Conservation (phyloP, 768 basidiomycete species). For the Jaapia argillacea region DNA sequence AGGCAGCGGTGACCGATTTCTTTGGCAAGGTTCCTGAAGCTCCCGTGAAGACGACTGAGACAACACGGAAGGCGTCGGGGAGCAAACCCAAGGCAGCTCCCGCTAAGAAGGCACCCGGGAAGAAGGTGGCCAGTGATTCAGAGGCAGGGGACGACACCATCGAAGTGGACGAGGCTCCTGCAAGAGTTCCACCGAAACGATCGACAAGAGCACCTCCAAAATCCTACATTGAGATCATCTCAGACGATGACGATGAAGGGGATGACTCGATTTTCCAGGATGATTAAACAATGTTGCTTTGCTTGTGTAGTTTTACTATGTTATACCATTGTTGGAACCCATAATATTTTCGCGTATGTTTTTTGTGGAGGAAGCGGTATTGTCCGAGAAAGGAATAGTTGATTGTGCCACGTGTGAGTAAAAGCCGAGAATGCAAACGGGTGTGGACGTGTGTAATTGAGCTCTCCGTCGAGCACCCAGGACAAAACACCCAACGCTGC, state of each 20-base stretch:
- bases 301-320: too few species aligned
- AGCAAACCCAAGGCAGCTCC: constrained; percentile 32
- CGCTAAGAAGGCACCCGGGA: constrained; percentile 37
- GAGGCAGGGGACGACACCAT: constrained; percentile 36
- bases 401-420: too few species aligned
- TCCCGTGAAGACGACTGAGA: constrained; percentile 13
- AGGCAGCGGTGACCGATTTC: constrained; percentile 47
- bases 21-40: constrained; percentile 35
- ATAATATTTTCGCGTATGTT: too few species aligned
- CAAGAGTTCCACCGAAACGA: constrained; percentile 32
- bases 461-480: too few species aligned
- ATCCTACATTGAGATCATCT: constrained; percentile 28
- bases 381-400: too few species aligned
- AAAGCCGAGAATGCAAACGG: too few species aligned
- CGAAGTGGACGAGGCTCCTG: constrained; percentile 30
- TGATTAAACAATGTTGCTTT: constrained; percentile 12
- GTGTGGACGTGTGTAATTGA: too few species aligned
- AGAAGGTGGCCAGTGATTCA: constrained; percentile 28
- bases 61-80: constrained; percentile 41
- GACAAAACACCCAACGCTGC: too few species aligned
- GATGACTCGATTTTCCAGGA: constrained; percentile 39
- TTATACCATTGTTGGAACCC: too few species aligned
- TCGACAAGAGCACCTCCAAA: constrained; percentile 39
- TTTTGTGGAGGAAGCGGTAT: too few species aligned
- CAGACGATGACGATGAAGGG: constrained; percentile 32